phyloP scores from a whole-genome alignment of 257 asterid species.

The Solanum pinnatisectum region DNA sequence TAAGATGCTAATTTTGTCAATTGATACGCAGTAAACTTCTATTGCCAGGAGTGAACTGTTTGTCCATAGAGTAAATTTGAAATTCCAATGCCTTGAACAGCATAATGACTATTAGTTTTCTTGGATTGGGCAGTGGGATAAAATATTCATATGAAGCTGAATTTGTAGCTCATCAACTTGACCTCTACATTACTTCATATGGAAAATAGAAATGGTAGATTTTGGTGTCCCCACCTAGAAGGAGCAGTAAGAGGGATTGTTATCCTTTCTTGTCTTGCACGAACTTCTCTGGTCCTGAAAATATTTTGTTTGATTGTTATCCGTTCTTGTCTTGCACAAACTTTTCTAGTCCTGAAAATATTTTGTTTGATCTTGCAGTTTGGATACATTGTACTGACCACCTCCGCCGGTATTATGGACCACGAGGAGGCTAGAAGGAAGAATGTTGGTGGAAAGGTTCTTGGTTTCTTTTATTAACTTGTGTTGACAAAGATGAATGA shows the following conservation, averaged over 20 bases:
- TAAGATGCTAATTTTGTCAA: background rate
- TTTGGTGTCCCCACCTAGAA: background rate
- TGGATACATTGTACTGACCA: background rate
- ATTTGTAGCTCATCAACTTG: background rate
- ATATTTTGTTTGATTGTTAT: background rate
- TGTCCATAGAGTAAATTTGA: background rate
- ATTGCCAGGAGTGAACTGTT: background rate
- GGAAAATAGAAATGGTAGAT: background rate
- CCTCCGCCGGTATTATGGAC: background rate
- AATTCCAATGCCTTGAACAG: background rate
- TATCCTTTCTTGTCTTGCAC: background rate
- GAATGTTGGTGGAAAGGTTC: background rate
- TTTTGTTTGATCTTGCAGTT: background rate
- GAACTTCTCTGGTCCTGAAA: background rate
- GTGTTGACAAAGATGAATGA: background rate
- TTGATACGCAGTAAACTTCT: background rate
- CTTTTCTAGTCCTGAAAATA: background rate
- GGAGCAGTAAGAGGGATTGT: background rate
- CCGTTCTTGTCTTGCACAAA: background rate
- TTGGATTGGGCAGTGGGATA: background rate
- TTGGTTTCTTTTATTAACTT: background rate
- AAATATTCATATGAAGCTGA: background rate
- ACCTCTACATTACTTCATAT: no score
- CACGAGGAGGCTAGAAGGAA: background rate
- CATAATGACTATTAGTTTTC: background rate